Base-by-base conservation (phyloP, 371 early-diverging fungal genomes). In the Ecytonucleospora hepatopenaei region DNA sequence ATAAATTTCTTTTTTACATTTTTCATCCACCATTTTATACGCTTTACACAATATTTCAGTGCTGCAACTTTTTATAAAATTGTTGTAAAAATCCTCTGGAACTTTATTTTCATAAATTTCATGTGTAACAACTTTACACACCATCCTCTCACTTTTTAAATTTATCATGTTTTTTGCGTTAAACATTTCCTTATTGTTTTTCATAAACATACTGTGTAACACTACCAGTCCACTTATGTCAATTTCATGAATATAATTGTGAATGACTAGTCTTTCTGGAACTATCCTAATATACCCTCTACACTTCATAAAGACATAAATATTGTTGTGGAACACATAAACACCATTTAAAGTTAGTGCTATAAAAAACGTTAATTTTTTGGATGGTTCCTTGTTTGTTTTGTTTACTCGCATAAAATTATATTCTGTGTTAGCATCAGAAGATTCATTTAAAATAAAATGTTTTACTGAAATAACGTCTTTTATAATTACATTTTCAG, bases 1-100 rank as follows among this genome's bases (percentile, higher is more conserved):
- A n/a, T n/a, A n/a, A n/a, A 63, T 3, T 8, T 58, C 8, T 15
- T 8, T 24, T 27, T 63, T 63, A 16, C 15, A 5, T 21, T 57
- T 57, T 5, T 63, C 63, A 26, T 63, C 63, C 16, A 63, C 57
- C n/a, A n/a, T 2, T 27, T 51, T 51, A 27, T 57, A 63, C 3
- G 31, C 56, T 19, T 51, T 51, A 40, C 63, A 63, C 30, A 63
- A 24, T 3, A 57, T 27, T 15, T 8, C 31, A 19, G 2, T 33
- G 19, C 21, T 3, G 53, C 8, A 3, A 16, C 24, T 53, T 53
- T 24, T 16, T 19, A 53, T 53, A 24, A 53, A 53, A 53, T 53
- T 53, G 16, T 16, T 19, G 24, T 16, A 16, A 24, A 53, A 53
- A 3, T 24, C 24, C 24, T 19, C n/a, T 4, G 3, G 3, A 8